phyloP scores from a whole-genome alignment of 1,139 yeast species.

The Pichiaceae sp. region DNA sequence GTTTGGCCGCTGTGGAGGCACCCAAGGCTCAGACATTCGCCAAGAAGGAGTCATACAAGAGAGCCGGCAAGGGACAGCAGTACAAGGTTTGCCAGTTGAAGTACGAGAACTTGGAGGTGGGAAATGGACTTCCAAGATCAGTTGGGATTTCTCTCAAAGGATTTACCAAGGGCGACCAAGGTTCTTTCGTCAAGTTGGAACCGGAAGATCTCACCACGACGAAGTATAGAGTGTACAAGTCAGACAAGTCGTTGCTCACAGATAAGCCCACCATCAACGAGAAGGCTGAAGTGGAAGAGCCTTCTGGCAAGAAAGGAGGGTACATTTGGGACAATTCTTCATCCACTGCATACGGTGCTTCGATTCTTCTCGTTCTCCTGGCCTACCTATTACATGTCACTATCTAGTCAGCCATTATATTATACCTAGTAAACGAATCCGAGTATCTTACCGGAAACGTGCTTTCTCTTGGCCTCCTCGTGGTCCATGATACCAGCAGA shows the following conservation, averaged over 20 bases:
- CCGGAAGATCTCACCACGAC: slow-evolving; percentile 31
- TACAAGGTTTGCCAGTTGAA: slow-evolving; percentile 14
- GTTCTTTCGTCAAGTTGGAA: slow-evolving; percentile 36
- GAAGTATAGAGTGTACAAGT: slow-evolving; percentile 29
- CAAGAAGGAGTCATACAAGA: slow-evolving; percentile 5
- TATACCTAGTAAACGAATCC: slow-evolving; percentile 79
- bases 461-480: slow-evolving; percentile 99
- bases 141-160: slow-evolving; percentile 34
- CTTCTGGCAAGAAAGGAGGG: slow-evolving; percentile 5
- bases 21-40: slow-evolving; percentile 18
- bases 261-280: slow-evolving; percentile 11
- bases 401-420: slow-evolving; percentile 1
- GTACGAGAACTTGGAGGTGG: slow-evolving; percentile 46
- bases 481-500: slow-evolving; percentile 99
- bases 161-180: slow-evolving; percentile 46
- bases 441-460: slow-evolving; percentile 95
- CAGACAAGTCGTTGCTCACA: slow-evolving; percentile 27
- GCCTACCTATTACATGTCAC: not conserved
- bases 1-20: slow-evolving; percentile 29
- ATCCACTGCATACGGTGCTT: not conserved
- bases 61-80: not conserved
- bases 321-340: slow-evolving; percentile 2
- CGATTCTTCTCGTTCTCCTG: not conserved
- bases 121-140: slow-evolving; percentile 38
- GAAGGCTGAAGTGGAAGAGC: not conserved